Conservation (phyloP, 106 monocot species). For the Allium fistulosum region DNA sequence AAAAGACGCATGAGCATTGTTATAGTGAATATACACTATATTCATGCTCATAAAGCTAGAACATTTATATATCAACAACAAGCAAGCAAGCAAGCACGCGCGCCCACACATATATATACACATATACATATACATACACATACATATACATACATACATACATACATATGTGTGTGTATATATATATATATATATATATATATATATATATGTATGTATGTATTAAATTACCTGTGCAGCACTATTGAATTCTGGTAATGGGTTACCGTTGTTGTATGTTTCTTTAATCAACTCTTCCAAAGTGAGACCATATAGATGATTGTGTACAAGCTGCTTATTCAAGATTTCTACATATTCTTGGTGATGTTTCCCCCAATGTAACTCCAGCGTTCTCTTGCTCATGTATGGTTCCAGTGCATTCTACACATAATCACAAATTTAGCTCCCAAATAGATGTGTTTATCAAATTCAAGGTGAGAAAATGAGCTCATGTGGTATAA, state of each 20-base stretch:
- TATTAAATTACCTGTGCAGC: slow-evolving; percentile 55
- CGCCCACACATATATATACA: too few species aligned
- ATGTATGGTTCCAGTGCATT: slow-evolving; percentile 93
- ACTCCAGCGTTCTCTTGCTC: slow-evolving; percentile 76
- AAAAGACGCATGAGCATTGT: too few species aligned
- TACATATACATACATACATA: too few species aligned
- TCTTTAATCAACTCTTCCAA: slow-evolving; percentile 80
- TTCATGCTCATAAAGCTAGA: too few species aligned
- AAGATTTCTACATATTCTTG: slow-evolving; percentile 61
- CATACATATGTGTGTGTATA: too few species aligned
- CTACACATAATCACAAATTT: slow-evolving; percentile 23
- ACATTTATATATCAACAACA: too few species aligned
- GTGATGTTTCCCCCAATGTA: slow-evolving; percentile 91
- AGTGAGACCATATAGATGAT: slow-evolving; percentile 72
- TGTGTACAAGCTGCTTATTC: slow-evolving; percentile 75
- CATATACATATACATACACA: too few species aligned
- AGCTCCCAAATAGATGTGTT: background rate
- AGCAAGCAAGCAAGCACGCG: too few species aligned
- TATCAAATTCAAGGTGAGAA: background rate
- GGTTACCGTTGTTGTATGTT: slow-evolving; percentile 93
- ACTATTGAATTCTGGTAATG: slow-evolving; percentile 88
- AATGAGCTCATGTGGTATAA: background rate
- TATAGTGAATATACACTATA: too few species aligned
- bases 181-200: too few species aligned
- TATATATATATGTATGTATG: too few species aligned